Evolutionary conservation across 2,329 filamentous ascomycete species (phyloP).

Genomic region (Penicillium griseofulvum): DNA sequence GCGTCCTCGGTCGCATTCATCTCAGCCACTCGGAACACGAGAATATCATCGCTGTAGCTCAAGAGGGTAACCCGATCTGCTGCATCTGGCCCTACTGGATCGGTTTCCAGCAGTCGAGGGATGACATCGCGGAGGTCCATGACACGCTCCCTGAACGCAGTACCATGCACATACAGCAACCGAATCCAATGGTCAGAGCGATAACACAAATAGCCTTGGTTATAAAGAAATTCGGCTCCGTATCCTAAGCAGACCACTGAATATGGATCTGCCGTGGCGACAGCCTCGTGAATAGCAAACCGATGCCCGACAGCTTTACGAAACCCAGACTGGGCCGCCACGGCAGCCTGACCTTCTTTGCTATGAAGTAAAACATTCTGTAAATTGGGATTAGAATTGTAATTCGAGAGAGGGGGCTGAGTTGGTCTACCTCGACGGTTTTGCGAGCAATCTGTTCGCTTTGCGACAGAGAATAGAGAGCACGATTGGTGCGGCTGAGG

Average conservation of each 20-base stretch:
- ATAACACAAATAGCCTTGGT: constrained; percentile 65
- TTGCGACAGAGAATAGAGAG: constrained; percentile 51
- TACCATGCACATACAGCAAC: constrained; percentile 57
- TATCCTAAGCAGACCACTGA: constrained; percentile 59
- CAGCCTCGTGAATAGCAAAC: constrained; percentile 59
- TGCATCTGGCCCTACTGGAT: constrained; percentile 24
- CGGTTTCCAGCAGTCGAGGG: constrained; percentile 31
- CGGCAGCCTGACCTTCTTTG: constrained; percentile 46
- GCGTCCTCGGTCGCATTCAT: constrained; percentile 45
- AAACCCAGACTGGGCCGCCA: constrained; percentile 43
- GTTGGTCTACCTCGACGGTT: constrained; percentile 54
- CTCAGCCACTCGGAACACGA: constrained; percentile 58
- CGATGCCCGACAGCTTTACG: constrained; percentile 58
- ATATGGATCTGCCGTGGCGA: constrained; percentile 62
- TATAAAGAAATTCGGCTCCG: constrained; percentile 62
- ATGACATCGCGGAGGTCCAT: constrained; percentile 53
- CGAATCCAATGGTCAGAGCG: constrained; percentile 54
- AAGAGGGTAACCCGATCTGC: constrained; percentile 54
- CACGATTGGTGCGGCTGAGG: constrained; percentile 53
- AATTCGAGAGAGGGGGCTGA: not conserved
- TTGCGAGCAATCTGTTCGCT: constrained; percentile 58
- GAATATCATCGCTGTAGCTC: constrained; percentile 56
- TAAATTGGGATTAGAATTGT: constrained; percentile 11
- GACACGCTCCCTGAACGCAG: constrained; percentile 52
- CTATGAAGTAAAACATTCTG: constrained; percentile 46